A percentile compares a stretch with the other conserved stretches of the same genome.
These are phyloP conservation scores for Piper betle DNA, from an alignment of 164 flowering plant species.

Conservation along the genomic window DNA sequence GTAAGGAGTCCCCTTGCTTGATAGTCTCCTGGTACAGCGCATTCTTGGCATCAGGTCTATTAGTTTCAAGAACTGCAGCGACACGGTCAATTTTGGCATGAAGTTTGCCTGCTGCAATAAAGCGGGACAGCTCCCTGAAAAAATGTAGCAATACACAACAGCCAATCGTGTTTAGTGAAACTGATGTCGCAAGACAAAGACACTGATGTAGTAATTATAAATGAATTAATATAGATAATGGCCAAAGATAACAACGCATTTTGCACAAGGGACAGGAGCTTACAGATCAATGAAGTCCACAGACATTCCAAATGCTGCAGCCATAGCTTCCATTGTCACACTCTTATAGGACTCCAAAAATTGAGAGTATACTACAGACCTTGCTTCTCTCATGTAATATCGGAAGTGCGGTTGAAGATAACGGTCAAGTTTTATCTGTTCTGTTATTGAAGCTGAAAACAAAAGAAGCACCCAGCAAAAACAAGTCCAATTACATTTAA, in stretches of 20 bases:
- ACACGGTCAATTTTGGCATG: slow-evolving; percentile 98
- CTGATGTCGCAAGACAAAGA: not conserved
- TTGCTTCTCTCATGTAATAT: slow-evolving; percentile 91
- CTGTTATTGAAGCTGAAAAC: slow-evolving; percentile 68
- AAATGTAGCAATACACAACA: not conserved
- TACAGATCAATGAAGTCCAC: slow-evolving; percentile 92
- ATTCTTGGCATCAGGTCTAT: slow-evolving; percentile 92
- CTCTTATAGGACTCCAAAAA: slow-evolving; percentile 96
- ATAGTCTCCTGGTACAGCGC: slow-evolving; percentile 93
- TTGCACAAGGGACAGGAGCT: slow-evolving; percentile 16
- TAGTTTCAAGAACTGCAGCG: slow-evolving; percentile 90
- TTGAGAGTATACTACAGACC: slow-evolving; percentile 86
- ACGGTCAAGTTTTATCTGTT: slow-evolving; percentile 79
- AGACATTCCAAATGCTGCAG: slow-evolving; percentile 84
- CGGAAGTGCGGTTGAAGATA: slow-evolving; percentile 93
- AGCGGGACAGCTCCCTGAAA: slow-evolving; percentile 87
- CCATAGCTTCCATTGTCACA: slow-evolving; percentile 98
- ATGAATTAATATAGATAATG: not conserved
- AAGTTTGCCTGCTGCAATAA: slow-evolving; percentile 94
- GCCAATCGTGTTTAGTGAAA: not conserved
- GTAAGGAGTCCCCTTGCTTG: slow-evolving; percentile 89
- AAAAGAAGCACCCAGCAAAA: not conserved
- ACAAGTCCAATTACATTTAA: not conserved
- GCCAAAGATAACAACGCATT: not conserved
- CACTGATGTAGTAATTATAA: not conserved